Percentiles rank a stretch among this genome's conserved stretches.
Conservation (phyloP, 192 early-diverging fungal species). For the Coemansia sp. region DNA sequence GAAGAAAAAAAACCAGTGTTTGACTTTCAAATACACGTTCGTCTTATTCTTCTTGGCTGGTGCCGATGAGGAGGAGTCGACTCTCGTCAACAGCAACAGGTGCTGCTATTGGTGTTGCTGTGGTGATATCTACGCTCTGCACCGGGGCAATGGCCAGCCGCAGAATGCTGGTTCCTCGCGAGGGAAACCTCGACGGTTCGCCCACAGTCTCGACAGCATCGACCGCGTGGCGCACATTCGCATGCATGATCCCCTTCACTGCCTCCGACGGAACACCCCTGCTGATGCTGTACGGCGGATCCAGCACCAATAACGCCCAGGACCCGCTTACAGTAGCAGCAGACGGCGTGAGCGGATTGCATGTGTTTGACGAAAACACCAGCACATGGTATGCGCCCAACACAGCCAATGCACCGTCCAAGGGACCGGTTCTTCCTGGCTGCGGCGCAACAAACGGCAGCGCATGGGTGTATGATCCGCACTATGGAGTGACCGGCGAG, state of each 20-base stretch:
- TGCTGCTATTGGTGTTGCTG: neutral
- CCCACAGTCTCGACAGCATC: conserved; percentile 30
- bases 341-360: conserved; percentile 26
- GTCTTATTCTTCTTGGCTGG: neutral
- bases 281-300: conserved; percentile 54
- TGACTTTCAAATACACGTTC: no score
- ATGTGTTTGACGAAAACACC: conserved; percentile 45
- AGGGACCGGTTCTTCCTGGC: conserved; percentile 41
- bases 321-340: conserved; percentile 33
- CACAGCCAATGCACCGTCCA: conserved; percentile 40
- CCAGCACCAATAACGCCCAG: conserved; percentile 18
- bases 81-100: neutral
- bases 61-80: neutral
- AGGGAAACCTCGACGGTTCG: conserved; percentile 38
- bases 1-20: no score
- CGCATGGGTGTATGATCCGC: conserved; percentile 45
- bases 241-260: conserved; percentile 51
- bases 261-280: conserved; percentile 35
- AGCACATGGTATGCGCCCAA: conserved; percentile 49
- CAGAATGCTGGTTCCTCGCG: conserved; percentile 11
- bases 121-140: neutral
- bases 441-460: conserved; percentile 39
- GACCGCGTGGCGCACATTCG: conserved; percentile 45
- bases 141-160: no score
- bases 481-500: conserved; percentile 21